A percentile compares a stretch with the other conserved stretches of the same genome.
Conservation (phyloP, 2,329 filamentous ascomycete genomes). For the Neoarthrinium moseri region DNA sequence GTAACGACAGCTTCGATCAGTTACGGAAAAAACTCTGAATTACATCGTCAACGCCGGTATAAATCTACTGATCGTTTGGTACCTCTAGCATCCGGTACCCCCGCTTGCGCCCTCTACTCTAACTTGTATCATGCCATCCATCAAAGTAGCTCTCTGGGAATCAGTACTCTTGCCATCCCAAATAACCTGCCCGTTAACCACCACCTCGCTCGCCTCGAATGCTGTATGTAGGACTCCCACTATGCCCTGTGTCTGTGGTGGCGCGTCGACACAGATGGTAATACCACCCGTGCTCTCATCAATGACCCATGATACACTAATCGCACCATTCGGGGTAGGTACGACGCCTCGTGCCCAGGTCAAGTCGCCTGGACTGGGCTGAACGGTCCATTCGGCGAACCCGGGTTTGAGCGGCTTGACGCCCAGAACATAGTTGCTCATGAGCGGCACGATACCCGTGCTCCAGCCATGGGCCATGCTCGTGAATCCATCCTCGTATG, state of each 20-base stretch:
- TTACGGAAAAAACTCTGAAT: no score
- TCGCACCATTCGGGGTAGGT: constrained; percentile 36
- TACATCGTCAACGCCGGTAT: no score
- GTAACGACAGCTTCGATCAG: no score
- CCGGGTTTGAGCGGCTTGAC: constrained; percentile 42
- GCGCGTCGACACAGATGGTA: constrained; percentile 28
- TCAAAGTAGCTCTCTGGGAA: background rate
- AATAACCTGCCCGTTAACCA: constrained; percentile 7
- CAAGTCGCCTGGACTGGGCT: constrained; percentile 33
- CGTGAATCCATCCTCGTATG: constrained; percentile 46
- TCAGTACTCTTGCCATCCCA: background rate
- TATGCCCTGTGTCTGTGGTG: constrained; percentile 26
- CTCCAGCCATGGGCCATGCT: constrained; percentile 52
- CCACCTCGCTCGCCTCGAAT: background rate
- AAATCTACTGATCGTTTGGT: no score
- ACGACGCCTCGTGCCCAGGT: constrained; percentile 43
- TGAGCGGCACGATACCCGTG: constrained; percentile 46
- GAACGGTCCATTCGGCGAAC: constrained; percentile 39
- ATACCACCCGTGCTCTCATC: constrained; percentile 16
- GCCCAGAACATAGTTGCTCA: constrained; percentile 46
- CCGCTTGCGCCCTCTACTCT: constrained; percentile 3
- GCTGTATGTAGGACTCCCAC: constrained; percentile 19
- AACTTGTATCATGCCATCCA: constrained; percentile 9
- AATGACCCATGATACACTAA: constrained; percentile 38
- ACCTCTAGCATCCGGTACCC: no score